Evolutionary conservation across 805 yeast species (phyloP).

Genomic region (Metschnikowia bowlesiae): DNA sequence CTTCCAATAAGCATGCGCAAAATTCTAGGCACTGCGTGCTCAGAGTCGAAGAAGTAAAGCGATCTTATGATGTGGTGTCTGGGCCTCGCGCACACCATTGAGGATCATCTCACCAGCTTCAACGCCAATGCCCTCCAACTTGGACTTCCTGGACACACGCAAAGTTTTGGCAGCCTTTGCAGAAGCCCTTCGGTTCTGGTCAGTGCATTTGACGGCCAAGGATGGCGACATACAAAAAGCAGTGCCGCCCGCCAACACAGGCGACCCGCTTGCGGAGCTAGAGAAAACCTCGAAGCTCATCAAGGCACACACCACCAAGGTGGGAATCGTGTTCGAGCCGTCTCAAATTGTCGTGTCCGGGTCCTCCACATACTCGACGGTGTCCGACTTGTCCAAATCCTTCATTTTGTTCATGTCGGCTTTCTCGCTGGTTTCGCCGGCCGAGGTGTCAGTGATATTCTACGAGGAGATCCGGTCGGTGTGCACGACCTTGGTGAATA

Average conservation of each 20-base stretch:
- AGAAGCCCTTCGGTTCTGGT: conserved; percentile 18
- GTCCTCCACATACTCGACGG: conserved; percentile 47
- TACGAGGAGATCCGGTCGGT: conserved; percentile 30
- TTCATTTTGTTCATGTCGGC: conserved; percentile 45
- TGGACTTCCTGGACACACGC: neutral
- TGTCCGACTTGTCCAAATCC: conserved; percentile 43
- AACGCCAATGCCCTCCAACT: neutral
- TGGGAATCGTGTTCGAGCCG: conserved; percentile 67
- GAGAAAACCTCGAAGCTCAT: conserved; percentile 54
- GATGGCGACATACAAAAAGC: conserved; percentile 5
- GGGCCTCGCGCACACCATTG: neutral
- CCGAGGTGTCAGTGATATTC: conserved; percentile 33
- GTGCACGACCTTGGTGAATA: conserved; percentile 17
- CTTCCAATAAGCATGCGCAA: too few species aligned
- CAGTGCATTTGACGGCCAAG: conserved; percentile 5
- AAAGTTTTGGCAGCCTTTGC: conserved; percentile 13
- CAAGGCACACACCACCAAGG: conserved; percentile 73
- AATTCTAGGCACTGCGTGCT: too few species aligned
- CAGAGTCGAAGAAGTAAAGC: too few species aligned
- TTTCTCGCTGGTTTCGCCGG: conserved; percentile 27
- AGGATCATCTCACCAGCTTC: neutral
- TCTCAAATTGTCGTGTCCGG: conserved; percentile 38
- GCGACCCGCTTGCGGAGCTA: conserved; percentile 52
- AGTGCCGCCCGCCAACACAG: conserved; percentile 24
- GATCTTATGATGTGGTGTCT: neutral